These are phyloP conservation scores for Aspergillus jensenii DNA, from an alignment of 2,329 filamentous ascomycete genomes.

Conservation along the genomic window DNA sequence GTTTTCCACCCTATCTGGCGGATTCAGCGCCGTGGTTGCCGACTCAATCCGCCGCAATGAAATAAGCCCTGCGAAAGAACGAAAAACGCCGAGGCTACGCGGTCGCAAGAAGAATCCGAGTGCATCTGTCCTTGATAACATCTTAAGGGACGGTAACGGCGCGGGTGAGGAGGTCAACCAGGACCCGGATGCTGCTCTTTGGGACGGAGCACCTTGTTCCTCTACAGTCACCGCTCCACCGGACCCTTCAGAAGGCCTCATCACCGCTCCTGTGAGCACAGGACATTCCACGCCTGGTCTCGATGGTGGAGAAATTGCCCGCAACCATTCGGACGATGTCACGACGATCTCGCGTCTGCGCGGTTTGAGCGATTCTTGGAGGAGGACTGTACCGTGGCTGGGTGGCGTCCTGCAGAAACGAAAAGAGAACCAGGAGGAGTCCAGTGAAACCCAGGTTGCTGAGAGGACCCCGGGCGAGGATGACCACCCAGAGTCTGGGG, in stretches of 20 bases:
- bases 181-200: conserved; percentile 19
- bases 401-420: conserved; percentile 31
- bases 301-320: conserved; percentile 15
- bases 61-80: conserved; percentile 39
- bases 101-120: conserved; percentile 31
- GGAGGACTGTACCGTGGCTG: conserved; percentile 36
- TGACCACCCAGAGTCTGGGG: not conserved
- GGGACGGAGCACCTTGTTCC: conserved; percentile 17
- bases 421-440: conserved; percentile 3
- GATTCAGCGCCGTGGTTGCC: conserved; percentile 63
- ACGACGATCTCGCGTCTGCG: conserved; percentile 28
- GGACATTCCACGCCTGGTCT: conserved; percentile 25
- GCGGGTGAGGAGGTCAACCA: conserved; percentile 18
- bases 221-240: conserved; percentile 26
- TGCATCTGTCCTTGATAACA: conserved; percentile 22
- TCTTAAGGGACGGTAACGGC: conserved; percentile 19
- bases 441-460: not conserved
- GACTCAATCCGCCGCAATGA: conserved; percentile 62
- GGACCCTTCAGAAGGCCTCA: conserved; percentile 26
- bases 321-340: conserved; percentile 16
- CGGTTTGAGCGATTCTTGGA: conserved; percentile 41
- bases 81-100: conserved; percentile 25
- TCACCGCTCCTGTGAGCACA: conserved; percentile 18
- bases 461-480: not conserved
- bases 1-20: conserved; percentile 60